Evolutionary conservation across 805 yeast genomes (phyloP), one percentile per base, ranked within the genome.

Genomic region (Yarrowia sp.): DNA sequence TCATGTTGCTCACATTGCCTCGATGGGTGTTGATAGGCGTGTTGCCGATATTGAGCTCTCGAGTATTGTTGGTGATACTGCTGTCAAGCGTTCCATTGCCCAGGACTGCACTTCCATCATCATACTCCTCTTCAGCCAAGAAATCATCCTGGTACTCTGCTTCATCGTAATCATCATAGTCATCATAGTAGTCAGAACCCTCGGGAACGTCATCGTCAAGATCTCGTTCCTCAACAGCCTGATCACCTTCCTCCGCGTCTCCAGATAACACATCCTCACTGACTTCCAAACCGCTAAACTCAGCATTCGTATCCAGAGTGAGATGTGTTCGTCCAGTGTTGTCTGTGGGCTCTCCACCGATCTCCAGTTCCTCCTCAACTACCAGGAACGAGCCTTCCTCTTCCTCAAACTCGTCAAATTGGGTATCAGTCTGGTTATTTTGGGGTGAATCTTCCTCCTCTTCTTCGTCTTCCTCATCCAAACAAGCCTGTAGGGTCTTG

Each of bases 401-500:
- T 8, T 67, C 70, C 38, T 59, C 65, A 42, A 59, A 59, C 41
- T 11, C 65, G 66, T 8, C 68, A 72, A 45, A 70, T 70, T 15
- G 55, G 55, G 41, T 55, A 58, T 22, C 49, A 64, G 55, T 70
- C 73, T 14, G 67, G 68, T 9, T 48, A 43, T 26, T 49, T 36
- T 26, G 59, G 14, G 53, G 69, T 40, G 49, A 69, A 22, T 68
- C 69, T 49, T 67, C 74, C 36, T 55, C 70, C 50, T 64, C 74
- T 3, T 63, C 73, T 26, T 50, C 72, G 42, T 64, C 70, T n/a
- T 69, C 73, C 19, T 74, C 76, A 67, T 78, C 80, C 43, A 75
- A 71, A 46, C 74, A 50, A 26, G 75, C 74, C 38, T 76, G 77
- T 71, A 87, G 80, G 0, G 90, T 88, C 74, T 83, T 85, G 2